Evolutionary conservation across 805 yeast genomes (phyloP).

Genomic region (Candida takata): DNA sequence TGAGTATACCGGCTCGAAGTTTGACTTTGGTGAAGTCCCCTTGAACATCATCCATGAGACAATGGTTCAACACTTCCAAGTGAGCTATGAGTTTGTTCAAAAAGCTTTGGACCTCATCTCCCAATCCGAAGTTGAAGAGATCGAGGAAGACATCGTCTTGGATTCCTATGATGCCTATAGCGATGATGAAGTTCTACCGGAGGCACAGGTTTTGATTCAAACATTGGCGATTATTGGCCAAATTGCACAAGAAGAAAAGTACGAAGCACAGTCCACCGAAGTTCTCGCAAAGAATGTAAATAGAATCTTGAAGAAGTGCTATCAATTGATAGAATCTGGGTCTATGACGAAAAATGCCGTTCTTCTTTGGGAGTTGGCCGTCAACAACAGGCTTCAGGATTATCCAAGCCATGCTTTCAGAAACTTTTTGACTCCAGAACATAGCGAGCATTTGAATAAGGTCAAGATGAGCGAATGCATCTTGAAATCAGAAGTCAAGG

Average conservation of each 20-base stretch:
- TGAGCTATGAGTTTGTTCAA: constrained; percentile 25
- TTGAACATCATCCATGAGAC: constrained; percentile 24
- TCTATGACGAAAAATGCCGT: constrained; percentile 36
- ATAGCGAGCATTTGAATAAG: constrained; percentile 13
- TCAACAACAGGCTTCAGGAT: constrained; percentile 29
- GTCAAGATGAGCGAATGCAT: constrained; percentile 48
- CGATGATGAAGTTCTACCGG: constrained; percentile 54
- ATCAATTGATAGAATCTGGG: constrained; percentile 45
- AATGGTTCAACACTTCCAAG: constrained; percentile 31
- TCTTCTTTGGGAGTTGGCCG: constrained; percentile 22
- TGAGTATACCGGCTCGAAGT: constrained; percentile 61
- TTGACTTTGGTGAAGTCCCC: constrained; percentile 76
- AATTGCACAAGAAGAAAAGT: constrained; percentile 12
- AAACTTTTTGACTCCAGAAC: constrained; percentile 17
- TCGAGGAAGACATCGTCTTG: constrained; percentile 34
- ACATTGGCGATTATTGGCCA: constrained; percentile 35
- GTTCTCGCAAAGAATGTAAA: constrained; percentile 28
- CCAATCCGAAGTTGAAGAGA: constrained; percentile 28
- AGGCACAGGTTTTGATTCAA: constrained; percentile 47
- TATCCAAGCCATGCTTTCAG: constrained; percentile 39
- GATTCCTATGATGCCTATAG: constrained; percentile 59
- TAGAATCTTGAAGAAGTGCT: constrained; percentile 51
- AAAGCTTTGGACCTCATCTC: constrained; percentile 26
- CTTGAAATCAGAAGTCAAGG: constrained; percentile 45
- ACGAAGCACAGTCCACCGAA: constrained; percentile 1